Evolutionary conservation across 2,329 filamentous ascomycete species (phyloP).

Genomic region (Fusarium newnesense): DNA sequence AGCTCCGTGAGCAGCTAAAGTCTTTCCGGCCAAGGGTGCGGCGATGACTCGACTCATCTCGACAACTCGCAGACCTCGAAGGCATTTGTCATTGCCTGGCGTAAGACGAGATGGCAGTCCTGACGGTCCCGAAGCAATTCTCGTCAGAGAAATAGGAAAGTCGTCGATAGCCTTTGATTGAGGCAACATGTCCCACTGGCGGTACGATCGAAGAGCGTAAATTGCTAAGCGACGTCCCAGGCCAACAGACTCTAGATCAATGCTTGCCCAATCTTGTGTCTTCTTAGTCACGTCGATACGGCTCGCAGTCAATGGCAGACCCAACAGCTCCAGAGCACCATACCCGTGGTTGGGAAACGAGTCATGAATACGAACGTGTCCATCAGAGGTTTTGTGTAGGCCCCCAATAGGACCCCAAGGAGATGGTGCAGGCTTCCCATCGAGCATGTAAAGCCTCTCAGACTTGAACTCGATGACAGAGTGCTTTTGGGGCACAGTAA

Average conservation of each 20-base stretch:
- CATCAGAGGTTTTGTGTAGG: neutral
- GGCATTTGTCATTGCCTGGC: neutral
- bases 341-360: neutral
- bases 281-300: neutral
- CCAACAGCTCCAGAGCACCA: neutral
- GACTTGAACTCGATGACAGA: neutral
- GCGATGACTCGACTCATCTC: slow-evolving; percentile 1
- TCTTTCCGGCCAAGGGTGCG: neutral
- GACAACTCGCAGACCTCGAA: neutral
- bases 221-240: neutral
- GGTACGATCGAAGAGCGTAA: neutral
- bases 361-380: neutral
- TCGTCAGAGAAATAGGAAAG: neutral
- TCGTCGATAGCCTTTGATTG: neutral
- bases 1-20: neutral
- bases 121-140: neutral
- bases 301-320: neutral
- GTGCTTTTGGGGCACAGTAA: neutral
- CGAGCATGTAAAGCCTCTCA: neutral
- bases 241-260: neutral
- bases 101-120: neutral
- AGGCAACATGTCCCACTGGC: neutral
- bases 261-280: neutral
- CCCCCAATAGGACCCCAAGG: neutral
- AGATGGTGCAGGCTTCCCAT: neutral